These are phyloP conservation scores for Neurospora africana DNA, from an alignment of 495 filamentous ascomycete species.

Conservation along the genomic window DNA sequence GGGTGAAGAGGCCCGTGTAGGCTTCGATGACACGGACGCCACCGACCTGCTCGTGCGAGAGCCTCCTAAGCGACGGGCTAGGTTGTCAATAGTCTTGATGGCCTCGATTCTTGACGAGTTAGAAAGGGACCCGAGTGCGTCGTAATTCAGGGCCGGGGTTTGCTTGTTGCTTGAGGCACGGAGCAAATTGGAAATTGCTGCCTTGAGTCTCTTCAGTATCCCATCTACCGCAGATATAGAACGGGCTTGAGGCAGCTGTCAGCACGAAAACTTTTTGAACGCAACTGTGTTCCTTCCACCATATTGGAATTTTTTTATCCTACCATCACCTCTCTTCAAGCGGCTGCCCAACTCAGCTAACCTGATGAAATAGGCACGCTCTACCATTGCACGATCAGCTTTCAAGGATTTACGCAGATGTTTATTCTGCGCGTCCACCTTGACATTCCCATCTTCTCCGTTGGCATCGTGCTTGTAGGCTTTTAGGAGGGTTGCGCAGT, in stretches of 20 bases:
- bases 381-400: constrained; percentile 21
- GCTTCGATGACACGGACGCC: constrained; percentile 7
- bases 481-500: constrained; percentile 26
- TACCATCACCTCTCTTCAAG: constrained; percentile 25
- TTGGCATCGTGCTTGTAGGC: constrained; percentile 9
- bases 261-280: neutral
- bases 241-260: constrained; percentile 11
- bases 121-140: constrained; percentile 25
- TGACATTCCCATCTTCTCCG: constrained; percentile 7
- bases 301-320: neutral
- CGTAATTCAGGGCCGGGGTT: constrained; percentile 20
- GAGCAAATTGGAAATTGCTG: constrained; percentile 17
- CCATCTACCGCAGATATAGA: constrained; percentile 19
- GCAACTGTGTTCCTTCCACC: neutral
- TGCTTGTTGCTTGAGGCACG: constrained; percentile 15
- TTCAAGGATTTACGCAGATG: constrained; percentile 23
- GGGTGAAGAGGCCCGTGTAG: neutral
- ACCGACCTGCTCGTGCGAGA: constrained; percentile 7
- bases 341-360: constrained; percentile 15
- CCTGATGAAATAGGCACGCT: constrained; percentile 16
- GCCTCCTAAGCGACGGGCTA: constrained; percentile 21
- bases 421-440: constrained; percentile 24
- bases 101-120: constrained; percentile 24
- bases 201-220: constrained; percentile 19
- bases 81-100: constrained; percentile 23